Conservation (phyloP, 1,284 basidiomycete species). For the Leccinum fuscescens region DNA sequence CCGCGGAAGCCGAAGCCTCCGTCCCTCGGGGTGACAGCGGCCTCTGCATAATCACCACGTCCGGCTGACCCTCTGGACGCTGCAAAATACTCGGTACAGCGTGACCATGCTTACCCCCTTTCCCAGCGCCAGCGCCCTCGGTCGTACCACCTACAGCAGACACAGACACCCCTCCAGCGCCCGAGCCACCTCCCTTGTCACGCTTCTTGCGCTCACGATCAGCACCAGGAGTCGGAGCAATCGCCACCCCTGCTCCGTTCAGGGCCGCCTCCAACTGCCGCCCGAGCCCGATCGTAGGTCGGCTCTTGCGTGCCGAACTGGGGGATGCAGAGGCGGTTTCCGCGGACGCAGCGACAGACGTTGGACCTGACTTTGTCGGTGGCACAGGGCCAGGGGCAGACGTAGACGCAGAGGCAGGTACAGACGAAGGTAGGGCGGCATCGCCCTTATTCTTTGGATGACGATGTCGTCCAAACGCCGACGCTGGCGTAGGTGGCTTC, state of each 20-base stretch:
- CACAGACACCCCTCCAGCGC: slow-evolving; percentile 14
- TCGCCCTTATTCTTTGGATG: slow-evolving; percentile 17
- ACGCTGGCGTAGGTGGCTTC: slow-evolving; percentile 15
- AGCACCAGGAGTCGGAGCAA: slow-evolving; percentile 21
- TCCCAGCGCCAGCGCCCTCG: slow-evolving; percentile 17
- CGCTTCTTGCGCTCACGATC: slow-evolving; percentile 34
- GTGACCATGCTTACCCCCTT: slow-evolving; percentile 18
- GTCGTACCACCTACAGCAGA: slow-evolving; percentile 11
- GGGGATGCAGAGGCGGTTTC: slow-evolving; percentile 26
- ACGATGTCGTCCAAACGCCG: slow-evolving; percentile 12
- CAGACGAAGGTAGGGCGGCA: neutral
- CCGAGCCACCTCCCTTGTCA: slow-evolving; percentile 20
- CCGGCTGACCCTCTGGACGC: slow-evolving; percentile 27
- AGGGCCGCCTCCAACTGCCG: slow-evolving; percentile 67
- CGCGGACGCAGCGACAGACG: slow-evolving; percentile 3
- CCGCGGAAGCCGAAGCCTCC: slow-evolving; percentile 1
- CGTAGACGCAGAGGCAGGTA: neutral
- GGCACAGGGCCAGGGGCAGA: neutral
- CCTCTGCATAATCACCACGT: slow-evolving; percentile 14
- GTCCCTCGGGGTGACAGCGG: slow-evolving; percentile 12
- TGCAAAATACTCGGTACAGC: slow-evolving; percentile 32
- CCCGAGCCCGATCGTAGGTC: slow-evolving; percentile 57
- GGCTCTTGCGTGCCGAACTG: slow-evolving; percentile 38
- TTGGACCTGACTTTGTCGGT: neutral
- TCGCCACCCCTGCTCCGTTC: slow-evolving; percentile 48